Percentiles rank a stretch among this genome's conserved stretches.
Conservation (phyloP, 2,329 filamentous ascomycete genomes). For the Colletotrichum costaricense region DNA sequence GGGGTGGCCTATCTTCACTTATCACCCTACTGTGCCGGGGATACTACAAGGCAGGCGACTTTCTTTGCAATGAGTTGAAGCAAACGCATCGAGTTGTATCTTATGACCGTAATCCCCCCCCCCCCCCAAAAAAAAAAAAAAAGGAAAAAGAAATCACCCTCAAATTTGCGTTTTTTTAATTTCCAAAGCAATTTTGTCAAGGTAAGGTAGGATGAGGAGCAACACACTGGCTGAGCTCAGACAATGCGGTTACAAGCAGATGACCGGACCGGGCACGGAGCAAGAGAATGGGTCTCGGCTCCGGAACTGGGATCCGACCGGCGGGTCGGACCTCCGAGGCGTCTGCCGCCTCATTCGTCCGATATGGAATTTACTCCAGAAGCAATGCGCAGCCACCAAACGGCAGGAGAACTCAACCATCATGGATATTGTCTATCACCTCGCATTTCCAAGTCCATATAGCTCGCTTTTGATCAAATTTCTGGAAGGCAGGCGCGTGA, state of each 20-base stretch:
- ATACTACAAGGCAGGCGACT: no score
- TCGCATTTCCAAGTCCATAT: not conserved
- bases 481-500: not conserved
- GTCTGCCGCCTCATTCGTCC: not conserved
- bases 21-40: no score
- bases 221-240: not conserved
- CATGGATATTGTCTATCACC: not conserved
- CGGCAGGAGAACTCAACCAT: not conserved
- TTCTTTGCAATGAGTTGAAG: not conserved
- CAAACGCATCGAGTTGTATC: not conserved
- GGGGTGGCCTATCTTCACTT: not conserved
- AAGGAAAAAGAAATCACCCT: no score
- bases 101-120: no score
- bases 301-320: not conserved
- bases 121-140: no score
- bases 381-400: not conserved
- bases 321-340: not conserved
- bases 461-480: not conserved
- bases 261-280: not conserved
- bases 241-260: not conserved
- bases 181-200: no score
- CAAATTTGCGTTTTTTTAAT: no score
- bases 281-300: not conserved
- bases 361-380: not conserved
- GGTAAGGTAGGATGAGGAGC: no score